Conservation (phyloP, 2,329 filamentous ascomycete genomes). For the Claviceps monticola region DNA sequence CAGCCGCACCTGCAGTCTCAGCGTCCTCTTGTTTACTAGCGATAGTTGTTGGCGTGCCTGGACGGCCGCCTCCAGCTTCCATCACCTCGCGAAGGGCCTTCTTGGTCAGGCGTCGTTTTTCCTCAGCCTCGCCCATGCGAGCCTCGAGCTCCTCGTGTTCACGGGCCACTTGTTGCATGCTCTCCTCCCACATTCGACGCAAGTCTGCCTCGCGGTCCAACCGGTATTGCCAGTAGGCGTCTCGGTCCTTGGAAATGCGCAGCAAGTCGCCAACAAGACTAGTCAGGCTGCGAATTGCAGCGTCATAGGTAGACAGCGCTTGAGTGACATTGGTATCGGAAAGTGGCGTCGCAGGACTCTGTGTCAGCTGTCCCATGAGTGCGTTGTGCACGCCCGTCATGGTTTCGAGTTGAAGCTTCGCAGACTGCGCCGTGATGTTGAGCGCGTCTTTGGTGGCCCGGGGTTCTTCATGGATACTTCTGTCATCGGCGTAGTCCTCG, state of each 20-base stretch:
- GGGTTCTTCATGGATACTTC: constrained; percentile 60
- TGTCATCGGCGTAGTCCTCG: constrained; percentile 59
- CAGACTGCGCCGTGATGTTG: constrained; percentile 92
- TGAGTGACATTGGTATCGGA: constrained; percentile 63
- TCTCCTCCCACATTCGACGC: constrained; percentile 95
- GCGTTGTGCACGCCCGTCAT: constrained; percentile 77
- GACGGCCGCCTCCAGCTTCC: constrained; percentile 32
- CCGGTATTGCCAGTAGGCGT: constrained; percentile 93
- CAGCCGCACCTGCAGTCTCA: constrained; percentile 18
- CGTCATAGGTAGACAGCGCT: constrained; percentile 75
- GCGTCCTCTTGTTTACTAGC: constrained; percentile 18
- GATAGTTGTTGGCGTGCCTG: constrained; percentile 15
- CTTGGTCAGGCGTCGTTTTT: constrained; percentile 82
- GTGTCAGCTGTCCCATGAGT: constrained; percentile 51
- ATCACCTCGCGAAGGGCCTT: constrained; percentile 76
- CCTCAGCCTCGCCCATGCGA: constrained; percentile 76
- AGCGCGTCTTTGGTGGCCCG: constrained; percentile 81
- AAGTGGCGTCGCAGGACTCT: constrained; percentile 57
- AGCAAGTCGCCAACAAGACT: constrained; percentile 73
- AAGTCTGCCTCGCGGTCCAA: constrained; percentile 85
- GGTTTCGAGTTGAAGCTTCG: constrained; percentile 82
- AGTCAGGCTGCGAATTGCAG: constrained; percentile 76
- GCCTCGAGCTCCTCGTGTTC: constrained; percentile 89
- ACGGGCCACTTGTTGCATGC: constrained; percentile 89
- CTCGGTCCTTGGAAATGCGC: constrained; percentile 84